A percentile compares a stretch with the other conserved stretches of the same genome.
Conservation (phyloP, 306 rosid species). For the Quercus aquifolioides region DNA sequence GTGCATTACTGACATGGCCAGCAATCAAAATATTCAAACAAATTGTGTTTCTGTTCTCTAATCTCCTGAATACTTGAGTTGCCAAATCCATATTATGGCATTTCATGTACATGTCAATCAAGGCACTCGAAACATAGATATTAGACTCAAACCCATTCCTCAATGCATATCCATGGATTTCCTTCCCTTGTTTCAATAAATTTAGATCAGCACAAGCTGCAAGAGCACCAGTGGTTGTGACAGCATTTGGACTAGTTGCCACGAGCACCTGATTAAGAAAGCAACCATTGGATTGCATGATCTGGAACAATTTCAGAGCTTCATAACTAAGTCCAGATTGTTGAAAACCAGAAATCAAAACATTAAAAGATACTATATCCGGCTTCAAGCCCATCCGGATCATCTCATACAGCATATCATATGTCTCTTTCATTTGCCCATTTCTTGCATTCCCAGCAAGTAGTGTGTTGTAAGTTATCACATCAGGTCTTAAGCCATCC, state of each 20-base stretch:
- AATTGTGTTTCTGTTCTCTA: constrained; percentile 23
- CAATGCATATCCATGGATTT: constrained; percentile 43
- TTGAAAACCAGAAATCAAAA: constrained; percentile 48
- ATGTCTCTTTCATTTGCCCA: constrained; percentile 37
- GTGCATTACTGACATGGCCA: constrained; percentile 27
- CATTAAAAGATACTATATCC: constrained; percentile 37
- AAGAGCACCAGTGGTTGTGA: constrained; percentile 36
- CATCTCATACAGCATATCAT: constrained; percentile 40
- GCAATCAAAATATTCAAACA: constrained; percentile 48
- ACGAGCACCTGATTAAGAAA: constrained; percentile 1
- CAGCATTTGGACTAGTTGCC: constrained; percentile 25
- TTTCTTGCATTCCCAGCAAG: constrained; percentile 41
- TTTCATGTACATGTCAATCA: constrained; percentile 37
- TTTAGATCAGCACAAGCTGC: constrained; percentile 44
- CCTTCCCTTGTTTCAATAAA: constrained; percentile 36
- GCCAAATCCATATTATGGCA: constrained; percentile 26
- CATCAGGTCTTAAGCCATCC: constrained; percentile 36
- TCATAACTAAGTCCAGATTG: constrained; percentile 42
- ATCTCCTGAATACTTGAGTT: constrained; percentile 19
- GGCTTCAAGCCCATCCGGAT: constrained; percentile 22
- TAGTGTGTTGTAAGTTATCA: constrained; percentile 40
- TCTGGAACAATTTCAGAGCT: constrained; percentile 37
- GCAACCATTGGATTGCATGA: constrained; percentile 24
- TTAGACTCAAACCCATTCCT: constrained; percentile 31
- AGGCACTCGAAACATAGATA: constrained; percentile 30